phyloP scores from a whole-genome alignment of 2,329 filamentous ascomycete genomes.

The Zymoseptoria passerinii region DNA sequence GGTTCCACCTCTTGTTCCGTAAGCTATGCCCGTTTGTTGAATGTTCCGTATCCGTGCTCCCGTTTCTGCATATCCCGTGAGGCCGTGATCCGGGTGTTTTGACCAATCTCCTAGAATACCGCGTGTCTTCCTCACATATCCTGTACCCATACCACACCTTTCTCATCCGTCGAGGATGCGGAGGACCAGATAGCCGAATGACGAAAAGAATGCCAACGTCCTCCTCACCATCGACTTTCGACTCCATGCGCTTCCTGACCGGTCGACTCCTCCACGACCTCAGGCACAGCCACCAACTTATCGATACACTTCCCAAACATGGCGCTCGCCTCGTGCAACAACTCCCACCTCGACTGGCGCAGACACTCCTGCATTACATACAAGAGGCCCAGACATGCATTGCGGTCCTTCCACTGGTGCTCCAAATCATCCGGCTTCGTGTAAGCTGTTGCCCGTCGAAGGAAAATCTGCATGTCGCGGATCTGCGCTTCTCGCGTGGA shows the following conservation, averaged over 20 bases:
- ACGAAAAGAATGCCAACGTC: background rate
- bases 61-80: slow-evolving; percentile 22
- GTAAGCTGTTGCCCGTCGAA: slow-evolving; percentile 64
- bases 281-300: slow-evolving; percentile 37
- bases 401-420: slow-evolving; percentile 63
- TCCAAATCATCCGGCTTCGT: slow-evolving; percentile 64
- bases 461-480: slow-evolving; percentile 69
- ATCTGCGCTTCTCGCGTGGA: slow-evolving; percentile 57
- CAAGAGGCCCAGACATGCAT: slow-evolving; percentile 72
- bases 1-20: background rate
- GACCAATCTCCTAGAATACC: background rate
- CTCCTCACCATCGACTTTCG: too few species aligned
- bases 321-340: slow-evolving; percentile 77
- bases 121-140: background rate
- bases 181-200: background rate
- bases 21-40: background rate
- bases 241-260: background rate
- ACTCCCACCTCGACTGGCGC: slow-evolving; percentile 76
- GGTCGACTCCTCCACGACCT: slow-evolving; percentile 5
- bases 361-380: slow-evolving; percentile 78
- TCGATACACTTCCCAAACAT: slow-evolving; percentile 74
- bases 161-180: background rate
- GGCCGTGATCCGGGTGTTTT: slow-evolving; percentile 15
- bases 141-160: background rate
- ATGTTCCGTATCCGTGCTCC: background rate